phyloP scores from a whole-genome alignment of 2,329 filamentous ascomycete genomes.

The Cercospora sojina region DNA sequence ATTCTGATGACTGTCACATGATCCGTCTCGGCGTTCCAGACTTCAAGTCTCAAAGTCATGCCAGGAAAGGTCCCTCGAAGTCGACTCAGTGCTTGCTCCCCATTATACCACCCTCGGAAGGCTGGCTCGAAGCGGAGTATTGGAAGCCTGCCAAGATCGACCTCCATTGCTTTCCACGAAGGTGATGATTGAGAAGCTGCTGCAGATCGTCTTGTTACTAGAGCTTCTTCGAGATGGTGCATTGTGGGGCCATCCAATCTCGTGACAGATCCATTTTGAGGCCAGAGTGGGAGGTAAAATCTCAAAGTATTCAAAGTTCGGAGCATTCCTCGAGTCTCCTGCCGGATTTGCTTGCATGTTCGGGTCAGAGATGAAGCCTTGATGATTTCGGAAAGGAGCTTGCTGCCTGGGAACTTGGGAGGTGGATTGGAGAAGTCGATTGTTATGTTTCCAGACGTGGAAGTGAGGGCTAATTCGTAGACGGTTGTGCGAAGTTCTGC shows the following conservation, averaged over 20 bases:
- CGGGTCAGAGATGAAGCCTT: neutral
- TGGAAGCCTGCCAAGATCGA: neutral
- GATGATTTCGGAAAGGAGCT: neutral
- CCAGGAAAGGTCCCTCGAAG: neutral
- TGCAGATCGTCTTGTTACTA: neutral
- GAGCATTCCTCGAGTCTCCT: neutral
- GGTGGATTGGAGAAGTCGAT: neutral
- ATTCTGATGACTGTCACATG: neutral
- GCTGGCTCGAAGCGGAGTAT: slow-evolving; percentile 1
- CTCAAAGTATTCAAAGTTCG: neutral
- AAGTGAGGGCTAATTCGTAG: neutral
- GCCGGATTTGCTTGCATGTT: slow-evolving; percentile 5
- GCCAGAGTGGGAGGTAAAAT: slow-evolving; percentile 3
- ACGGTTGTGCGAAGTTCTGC: slow-evolving; percentile 1
- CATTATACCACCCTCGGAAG: slow-evolving; percentile 4
- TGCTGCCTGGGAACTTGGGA: neutral
- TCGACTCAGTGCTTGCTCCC: neutral
- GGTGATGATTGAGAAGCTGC: neutral
- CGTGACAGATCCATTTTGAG: neutral
- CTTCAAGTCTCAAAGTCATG: neutral
- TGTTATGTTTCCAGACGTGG: neutral
- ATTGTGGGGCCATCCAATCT: neutral
- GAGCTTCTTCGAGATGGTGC: neutral
- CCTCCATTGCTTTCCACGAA: neutral
- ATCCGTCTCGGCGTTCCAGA: slow-evolving; percentile 3